phyloP scores from a whole-genome alignment of 2,329 filamentous ascomycete genomes.

The Penicillium sp. region DNA sequence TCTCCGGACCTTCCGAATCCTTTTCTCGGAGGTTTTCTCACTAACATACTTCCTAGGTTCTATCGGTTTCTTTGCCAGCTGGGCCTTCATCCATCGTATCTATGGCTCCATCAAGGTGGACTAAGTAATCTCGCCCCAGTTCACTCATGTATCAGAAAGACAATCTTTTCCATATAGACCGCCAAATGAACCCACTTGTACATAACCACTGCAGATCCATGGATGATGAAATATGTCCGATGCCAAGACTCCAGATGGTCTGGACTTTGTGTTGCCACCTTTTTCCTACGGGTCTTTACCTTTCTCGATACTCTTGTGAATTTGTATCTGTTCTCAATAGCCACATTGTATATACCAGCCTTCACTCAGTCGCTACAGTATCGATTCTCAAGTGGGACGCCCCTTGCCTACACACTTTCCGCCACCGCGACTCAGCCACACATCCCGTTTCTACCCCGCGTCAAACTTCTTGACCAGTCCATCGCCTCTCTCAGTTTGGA shows the following conservation, averaged over 20 bases:
- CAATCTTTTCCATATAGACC: not conserved
- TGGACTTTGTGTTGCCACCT: slow-evolving; percentile 14
- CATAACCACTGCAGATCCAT: not conserved
- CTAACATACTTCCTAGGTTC: slow-evolving; percentile 62
- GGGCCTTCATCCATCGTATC: slow-evolving; percentile 91
- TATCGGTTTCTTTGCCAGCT: slow-evolving; percentile 93
- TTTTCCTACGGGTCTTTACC: too few species aligned
- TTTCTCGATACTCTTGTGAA: not conserved
- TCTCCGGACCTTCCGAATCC: not conserved
- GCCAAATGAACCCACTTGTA: not conserved
- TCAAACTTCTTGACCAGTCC: slow-evolving; percentile 11
- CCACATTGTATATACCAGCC: not conserved
- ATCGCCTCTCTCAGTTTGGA: slow-evolving; percentile 1
- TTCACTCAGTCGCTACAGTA: not conserved
- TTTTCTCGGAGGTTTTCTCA: slow-evolving; percentile 1
- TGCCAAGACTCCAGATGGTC: slow-evolving; percentile 27
- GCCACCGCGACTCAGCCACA: slow-evolving; percentile 22
- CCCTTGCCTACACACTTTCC: slow-evolving; percentile 8
- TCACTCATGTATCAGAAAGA: slow-evolving; percentile 2
- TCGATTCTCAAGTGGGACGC: not conserved
- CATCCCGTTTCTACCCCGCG: slow-evolving; percentile 26
- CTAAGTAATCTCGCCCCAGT: slow-evolving; percentile 47
- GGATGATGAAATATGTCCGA: not conserved
- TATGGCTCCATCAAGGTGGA: slow-evolving; percentile 99
- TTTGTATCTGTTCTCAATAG: not conserved